A percentile compares a stretch with the other conserved stretches of the same genome.
Conservation (phyloP, 192 early-diverging fungal species). For the Paraglomus occultum region DNA sequence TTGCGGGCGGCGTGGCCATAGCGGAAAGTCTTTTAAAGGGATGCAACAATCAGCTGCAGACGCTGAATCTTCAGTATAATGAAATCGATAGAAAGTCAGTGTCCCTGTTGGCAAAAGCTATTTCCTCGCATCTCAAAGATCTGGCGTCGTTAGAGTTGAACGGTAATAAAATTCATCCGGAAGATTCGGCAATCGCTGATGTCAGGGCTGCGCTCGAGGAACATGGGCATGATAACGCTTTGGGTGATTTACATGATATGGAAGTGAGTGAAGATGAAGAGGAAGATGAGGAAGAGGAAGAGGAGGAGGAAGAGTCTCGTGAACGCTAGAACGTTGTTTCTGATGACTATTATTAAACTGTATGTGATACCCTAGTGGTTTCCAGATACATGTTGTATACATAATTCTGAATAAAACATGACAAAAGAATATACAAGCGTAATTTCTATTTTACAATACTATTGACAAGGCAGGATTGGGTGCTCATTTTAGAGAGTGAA, state of each 20-base stretch:
- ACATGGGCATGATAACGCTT: constrained; percentile 71
- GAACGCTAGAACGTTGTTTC: too few species aligned
- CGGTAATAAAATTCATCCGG: constrained; percentile 87
- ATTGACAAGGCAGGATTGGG: too few species aligned
- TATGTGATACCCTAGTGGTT: too few species aligned
- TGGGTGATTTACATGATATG: constrained; percentile 97
- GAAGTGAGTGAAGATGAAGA: constrained; percentile 75
- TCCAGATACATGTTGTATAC: too few species aligned
- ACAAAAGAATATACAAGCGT: too few species aligned
- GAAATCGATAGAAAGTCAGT: constrained; percentile 82
- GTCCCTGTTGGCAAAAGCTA: constrained; percentile 61
- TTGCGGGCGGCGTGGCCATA: constrained; percentile 66
- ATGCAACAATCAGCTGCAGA: constrained; percentile 52
- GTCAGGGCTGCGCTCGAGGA: constrained; percentile 67
- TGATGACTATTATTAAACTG: too few species aligned
- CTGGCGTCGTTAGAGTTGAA: constrained; percentile 79
- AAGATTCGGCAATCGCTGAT: constrained; percentile 71
- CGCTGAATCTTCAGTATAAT: constrained; percentile 79
- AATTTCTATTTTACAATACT: too few species aligned
- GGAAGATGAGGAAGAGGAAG: constrained; percentile 62
- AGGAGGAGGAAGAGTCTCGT: constrained; percentile 41
- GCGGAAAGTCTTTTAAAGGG: constrained; percentile 63
- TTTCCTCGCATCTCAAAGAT: constrained; percentile 62
- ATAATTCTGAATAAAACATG: too few species aligned
- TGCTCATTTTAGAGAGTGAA: too few species aligned